These are phyloP conservation scores for Chaetomium sp. DNA, from an alignment of 2,329 filamentous ascomycete genomes.

Conservation along the genomic window DNA sequence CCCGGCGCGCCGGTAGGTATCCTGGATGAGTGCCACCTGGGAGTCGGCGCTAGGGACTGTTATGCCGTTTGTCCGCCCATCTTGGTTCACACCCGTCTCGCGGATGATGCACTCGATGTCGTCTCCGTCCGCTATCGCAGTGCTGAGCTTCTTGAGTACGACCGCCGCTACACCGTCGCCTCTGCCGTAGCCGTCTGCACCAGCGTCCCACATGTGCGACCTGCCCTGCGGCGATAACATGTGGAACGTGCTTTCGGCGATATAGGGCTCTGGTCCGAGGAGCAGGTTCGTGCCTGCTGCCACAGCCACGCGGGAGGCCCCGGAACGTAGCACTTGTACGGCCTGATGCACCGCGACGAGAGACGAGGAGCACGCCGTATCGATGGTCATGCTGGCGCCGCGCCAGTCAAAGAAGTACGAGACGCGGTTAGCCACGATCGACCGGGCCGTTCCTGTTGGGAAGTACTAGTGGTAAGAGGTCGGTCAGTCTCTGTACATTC, in stretches of 20 bases:
- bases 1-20: conserved; percentile 45
- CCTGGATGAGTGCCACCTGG: conserved; percentile 45
- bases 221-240: conserved; percentile 44
- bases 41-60: conserved; percentile 49
- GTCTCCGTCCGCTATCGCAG: conserved; percentile 40
- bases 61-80: conserved; percentile 49
- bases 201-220: conserved; percentile 45
- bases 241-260: background rate
- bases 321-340: conserved; percentile 26
- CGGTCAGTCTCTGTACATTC: no score
- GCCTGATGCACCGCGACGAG: conserved; percentile 16
- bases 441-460: conserved; percentile 36
- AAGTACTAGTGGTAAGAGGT: no score
- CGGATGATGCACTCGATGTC: conserved; percentile 47
- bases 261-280: background rate
- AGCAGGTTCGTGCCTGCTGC: conserved; percentile 27
- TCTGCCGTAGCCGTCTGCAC: conserved; percentile 55
- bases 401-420: conserved; percentile 40
- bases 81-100: conserved; percentile 46
- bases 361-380: conserved; percentile 28
- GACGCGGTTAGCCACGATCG: conserved; percentile 42
- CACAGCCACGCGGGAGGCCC: conserved; percentile 39
- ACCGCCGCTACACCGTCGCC: conserved; percentile 54
- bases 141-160: conserved; percentile 52
- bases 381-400: conserved; percentile 28